These are phyloP conservation scores for Alternaria triticina DNA, from an alignment of 2,329 filamentous ascomycete genomes.

Conservation along the genomic window DNA sequence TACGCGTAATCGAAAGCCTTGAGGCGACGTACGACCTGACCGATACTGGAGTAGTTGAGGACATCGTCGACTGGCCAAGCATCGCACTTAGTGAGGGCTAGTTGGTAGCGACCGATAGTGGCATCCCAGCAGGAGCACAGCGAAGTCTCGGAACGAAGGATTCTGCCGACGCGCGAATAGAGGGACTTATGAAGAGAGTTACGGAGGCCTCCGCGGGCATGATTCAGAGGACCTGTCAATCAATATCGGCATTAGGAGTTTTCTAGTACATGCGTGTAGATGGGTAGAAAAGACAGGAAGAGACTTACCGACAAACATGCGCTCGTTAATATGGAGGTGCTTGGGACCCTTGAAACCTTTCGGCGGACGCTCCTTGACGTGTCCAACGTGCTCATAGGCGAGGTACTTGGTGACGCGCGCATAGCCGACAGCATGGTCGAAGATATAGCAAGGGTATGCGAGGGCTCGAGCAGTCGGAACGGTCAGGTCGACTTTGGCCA, in stretches of 20 bases:
- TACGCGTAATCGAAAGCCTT: conserved; percentile 17
- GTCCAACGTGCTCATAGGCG: conserved; percentile 36
- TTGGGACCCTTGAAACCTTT: conserved; percentile 21
- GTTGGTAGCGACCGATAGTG: conserved; percentile 21
- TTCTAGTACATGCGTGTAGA: background rate
- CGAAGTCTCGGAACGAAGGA: conserved; percentile 12
- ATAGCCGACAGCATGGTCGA: conserved; percentile 40
- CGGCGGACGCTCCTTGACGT: conserved; percentile 35
- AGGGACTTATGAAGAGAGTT: conserved; percentile 17
- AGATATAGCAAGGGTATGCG: conserved; percentile 36
- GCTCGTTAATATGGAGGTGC: conserved; percentile 15
- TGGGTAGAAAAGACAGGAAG: background rate
- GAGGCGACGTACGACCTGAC: conserved; percentile 17
- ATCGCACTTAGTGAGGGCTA: conserved; percentile 15
- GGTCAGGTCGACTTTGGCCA: conserved; percentile 3
- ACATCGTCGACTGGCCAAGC: conserved; percentile 26
- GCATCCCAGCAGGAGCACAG: conserved; percentile 20
- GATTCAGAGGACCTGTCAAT: conserved; percentile 26
- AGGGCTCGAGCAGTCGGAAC: conserved; percentile 15
- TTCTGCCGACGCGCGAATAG: conserved; percentile 16
- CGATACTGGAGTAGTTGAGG: conserved; percentile 12
- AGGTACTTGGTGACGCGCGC: conserved; percentile 35
- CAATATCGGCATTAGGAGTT: background rate
- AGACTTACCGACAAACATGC: conserved; percentile 27
- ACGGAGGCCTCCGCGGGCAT: conserved; percentile 24